Percentiles rank a stretch among this genome's conserved stretches.
phyloP scores from a whole-genome alignment of 2,329 filamentous ascomycete genomes.

The Mariannaea sp. region DNA sequence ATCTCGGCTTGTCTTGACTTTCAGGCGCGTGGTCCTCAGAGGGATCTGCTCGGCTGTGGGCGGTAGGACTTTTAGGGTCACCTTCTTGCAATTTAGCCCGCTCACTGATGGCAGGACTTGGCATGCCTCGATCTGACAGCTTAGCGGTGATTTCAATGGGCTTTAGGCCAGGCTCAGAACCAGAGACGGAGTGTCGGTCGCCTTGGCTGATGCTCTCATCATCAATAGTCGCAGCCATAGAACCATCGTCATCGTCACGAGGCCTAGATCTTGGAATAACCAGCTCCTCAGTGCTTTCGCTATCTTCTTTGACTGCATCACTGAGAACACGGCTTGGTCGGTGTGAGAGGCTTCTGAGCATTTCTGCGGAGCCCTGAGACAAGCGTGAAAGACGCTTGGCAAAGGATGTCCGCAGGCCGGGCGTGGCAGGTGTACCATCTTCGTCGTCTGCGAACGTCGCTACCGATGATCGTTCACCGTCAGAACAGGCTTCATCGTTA shows the following conservation, averaged over 20 bases:
- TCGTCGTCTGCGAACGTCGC: slow-evolving; percentile 71
- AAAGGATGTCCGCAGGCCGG: slow-evolving; percentile 44
- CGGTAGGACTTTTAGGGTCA: slow-evolving; percentile 8
- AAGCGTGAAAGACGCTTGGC: slow-evolving; percentile 56
- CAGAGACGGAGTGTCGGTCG: slow-evolving; percentile 39
- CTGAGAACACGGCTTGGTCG: slow-evolving; percentile 29
- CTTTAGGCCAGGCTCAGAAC: slow-evolving; percentile 32
- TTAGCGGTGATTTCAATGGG: slow-evolving; percentile 49
- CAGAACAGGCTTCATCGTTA: slow-evolving; percentile 46
- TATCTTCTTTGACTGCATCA: slow-evolving; percentile 28
- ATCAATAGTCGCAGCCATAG: slow-evolving; percentile 63
- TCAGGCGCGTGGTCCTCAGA: slow-evolving; percentile 21
- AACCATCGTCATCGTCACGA: slow-evolving; percentile 54
- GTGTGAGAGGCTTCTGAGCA: slow-evolving; percentile 53
- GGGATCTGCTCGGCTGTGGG: slow-evolving; percentile 7
- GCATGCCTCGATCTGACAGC: slow-evolving; percentile 36
- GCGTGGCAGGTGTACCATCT: slow-evolving; percentile 40
- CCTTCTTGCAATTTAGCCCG: slow-evolving; percentile 19
- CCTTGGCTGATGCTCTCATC: slow-evolving; percentile 52
- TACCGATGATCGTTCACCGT: slow-evolving; percentile 65
- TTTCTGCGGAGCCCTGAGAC: slow-evolving; percentile 52
- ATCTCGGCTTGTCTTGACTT: slow-evolving; percentile 45
- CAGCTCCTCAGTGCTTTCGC: slow-evolving; percentile 54
- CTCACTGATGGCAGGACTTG: slow-evolving; percentile 14
- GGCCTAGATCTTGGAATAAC: slow-evolving; percentile 42